Conservation (phyloP, 2,329 filamentous ascomycete genomes). For the Didymella pomorum region DNA sequence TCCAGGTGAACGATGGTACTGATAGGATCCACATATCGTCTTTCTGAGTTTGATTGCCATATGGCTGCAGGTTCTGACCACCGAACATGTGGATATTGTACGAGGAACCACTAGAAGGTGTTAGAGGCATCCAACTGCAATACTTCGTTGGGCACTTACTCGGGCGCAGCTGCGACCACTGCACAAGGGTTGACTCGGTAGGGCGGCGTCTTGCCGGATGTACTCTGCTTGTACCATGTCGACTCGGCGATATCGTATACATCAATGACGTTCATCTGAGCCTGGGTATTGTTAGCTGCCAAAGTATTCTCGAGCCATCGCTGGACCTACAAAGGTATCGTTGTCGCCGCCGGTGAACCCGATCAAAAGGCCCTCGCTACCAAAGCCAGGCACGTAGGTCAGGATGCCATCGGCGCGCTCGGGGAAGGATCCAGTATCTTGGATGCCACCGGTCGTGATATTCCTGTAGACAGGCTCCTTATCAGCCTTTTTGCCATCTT, state of each 20-base stretch:
- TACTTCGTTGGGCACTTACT: constrained; percentile 49
- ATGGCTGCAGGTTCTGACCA: constrained; percentile 75
- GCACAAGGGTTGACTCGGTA: constrained; percentile 73
- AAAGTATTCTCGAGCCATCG: not conserved
- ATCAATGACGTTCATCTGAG: constrained; percentile 75
- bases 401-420: constrained; percentile 77
- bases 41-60: constrained; percentile 66
- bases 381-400: constrained; percentile 79
- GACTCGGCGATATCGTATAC: constrained; percentile 78
- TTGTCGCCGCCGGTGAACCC: constrained; percentile 78
- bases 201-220: constrained; percentile 65
- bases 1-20: constrained; percentile 83
- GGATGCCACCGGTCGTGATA: constrained; percentile 74
- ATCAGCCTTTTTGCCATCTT: constrained; percentile 64
- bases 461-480: constrained; percentile 73
- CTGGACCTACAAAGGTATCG: constrained; percentile 65
- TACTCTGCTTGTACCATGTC: constrained; percentile 78
- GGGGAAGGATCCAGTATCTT: constrained; percentile 71
- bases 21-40: constrained; percentile 82
- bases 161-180: constrained; percentile 74
- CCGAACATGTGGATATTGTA: constrained; percentile 83
- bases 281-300: constrained; percentile 48
- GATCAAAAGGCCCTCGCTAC: constrained; percentile 76
- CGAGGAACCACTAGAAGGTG: constrained; percentile 64
- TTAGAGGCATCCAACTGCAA: constrained; percentile 10